A percentile compares a stretch with the other conserved stretches of the same genome.
These are phyloP conservation scores for Aspergillus sclerotiicarbonarius DNA, from an alignment of 495 filamentous ascomycete species.

Conservation along the genomic window DNA sequence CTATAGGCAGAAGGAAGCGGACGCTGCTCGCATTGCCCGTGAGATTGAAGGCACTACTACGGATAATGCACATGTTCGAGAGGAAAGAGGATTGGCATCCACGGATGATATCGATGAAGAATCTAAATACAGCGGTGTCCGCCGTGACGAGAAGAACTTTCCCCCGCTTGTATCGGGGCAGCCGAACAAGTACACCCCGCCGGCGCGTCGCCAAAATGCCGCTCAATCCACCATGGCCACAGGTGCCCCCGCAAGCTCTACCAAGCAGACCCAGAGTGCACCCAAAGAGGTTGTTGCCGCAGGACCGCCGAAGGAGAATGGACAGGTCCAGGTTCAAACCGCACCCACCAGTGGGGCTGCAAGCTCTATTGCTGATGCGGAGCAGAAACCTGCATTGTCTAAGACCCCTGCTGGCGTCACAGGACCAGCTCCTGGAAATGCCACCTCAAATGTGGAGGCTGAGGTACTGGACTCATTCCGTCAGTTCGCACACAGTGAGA, in stretches of 20 bases:
- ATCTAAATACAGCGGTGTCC: slow-evolving; percentile 94
- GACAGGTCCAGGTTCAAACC: slow-evolving; percentile 36
- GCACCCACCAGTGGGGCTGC: slow-evolving; percentile 20
- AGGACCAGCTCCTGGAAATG: slow-evolving; percentile 49
- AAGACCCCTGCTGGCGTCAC: slow-evolving; percentile 18
- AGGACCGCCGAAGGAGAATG: slow-evolving; percentile 27
- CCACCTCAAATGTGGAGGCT: slow-evolving; percentile 71
- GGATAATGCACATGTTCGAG: slow-evolving; percentile 76
- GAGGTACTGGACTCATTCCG: slow-evolving; percentile 79
- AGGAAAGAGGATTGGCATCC: slow-evolving; percentile 76
- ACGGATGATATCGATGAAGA: slow-evolving; percentile 78
- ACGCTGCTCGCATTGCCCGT: slow-evolving; percentile 78
- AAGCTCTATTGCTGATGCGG: slow-evolving; percentile 25
- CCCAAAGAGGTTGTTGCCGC: slow-evolving; percentile 24
- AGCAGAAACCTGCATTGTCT: slow-evolving; percentile 37
- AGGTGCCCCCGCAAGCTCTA: slow-evolving; percentile 60
- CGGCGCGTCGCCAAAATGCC: slow-evolving; percentile 75
- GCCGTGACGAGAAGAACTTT: slow-evolving; percentile 64
- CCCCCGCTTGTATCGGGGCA: slow-evolving; percentile 62
- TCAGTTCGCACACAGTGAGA: slow-evolving; percentile 75
- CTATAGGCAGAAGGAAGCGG: slow-evolving; percentile 72
- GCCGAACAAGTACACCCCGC: slow-evolving; percentile 84
- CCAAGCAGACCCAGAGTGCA: slow-evolving; percentile 22
- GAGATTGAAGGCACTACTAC: slow-evolving; percentile 77
- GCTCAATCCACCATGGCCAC: slow-evolving; percentile 66